Evolutionary conservation across 176 grass and related monocot genomes (phyloP).

Genomic region (Bonia amplexicaulis): DNA sequence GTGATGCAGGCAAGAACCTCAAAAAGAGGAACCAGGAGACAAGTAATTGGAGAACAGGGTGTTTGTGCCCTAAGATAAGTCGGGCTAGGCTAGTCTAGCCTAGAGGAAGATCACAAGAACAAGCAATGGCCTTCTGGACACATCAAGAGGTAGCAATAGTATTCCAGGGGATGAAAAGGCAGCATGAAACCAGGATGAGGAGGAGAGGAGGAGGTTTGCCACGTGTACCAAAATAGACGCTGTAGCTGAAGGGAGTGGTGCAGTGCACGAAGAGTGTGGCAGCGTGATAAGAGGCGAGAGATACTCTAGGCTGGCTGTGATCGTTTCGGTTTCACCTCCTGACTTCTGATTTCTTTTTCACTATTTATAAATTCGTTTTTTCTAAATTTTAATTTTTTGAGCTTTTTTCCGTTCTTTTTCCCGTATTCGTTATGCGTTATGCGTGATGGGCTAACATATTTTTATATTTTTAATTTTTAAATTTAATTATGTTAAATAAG

Average conservation of each 20-base stretch:
- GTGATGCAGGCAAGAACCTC: conserved; percentile 18
- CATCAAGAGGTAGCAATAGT: background rate
- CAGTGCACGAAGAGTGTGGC: background rate
- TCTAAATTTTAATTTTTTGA: no score
- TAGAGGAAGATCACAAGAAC: conserved; percentile 6
- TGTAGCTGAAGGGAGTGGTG: background rate
- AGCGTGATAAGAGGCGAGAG: background rate
- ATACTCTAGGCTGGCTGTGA: no score
- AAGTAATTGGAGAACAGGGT: conserved; percentile 14
- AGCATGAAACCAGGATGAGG: background rate
- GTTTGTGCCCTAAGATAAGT: background rate
- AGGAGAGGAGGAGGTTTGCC: background rate
- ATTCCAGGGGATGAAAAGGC: background rate
- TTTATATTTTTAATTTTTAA: no score
- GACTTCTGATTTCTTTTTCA: no score
- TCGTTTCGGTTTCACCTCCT: no score
- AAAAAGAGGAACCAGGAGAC: background rate
- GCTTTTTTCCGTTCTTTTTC: no score
- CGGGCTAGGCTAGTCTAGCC: background rate
- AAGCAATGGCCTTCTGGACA: conserved; percentile 1
- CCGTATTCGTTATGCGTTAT: no score
- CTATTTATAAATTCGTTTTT: no score
- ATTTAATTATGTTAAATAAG: no score
- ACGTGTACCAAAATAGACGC: background rate
- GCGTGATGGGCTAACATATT: no score